These are phyloP conservation scores for Ampelocalamus luodianensis DNA, from an alignment of 176 grass and related monocot species.

Conservation along the genomic window DNA sequence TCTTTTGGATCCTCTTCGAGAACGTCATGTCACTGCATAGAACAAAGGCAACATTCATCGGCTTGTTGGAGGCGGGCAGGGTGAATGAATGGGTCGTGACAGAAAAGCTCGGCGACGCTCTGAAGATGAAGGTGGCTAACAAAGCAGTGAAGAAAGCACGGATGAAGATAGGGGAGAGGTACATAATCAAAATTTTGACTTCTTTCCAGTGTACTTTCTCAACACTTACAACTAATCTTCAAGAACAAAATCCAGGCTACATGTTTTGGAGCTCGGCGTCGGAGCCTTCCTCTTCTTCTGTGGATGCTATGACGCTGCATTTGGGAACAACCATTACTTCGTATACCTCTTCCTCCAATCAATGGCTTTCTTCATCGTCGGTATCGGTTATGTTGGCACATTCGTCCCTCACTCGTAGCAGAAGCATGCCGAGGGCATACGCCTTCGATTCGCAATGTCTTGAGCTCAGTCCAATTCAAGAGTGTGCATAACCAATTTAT, in stretches of 20 bases:
- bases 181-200: neutral
- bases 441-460: neutral
- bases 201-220: neutral
- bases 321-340: constrained; percentile 35
- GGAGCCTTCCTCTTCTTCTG: constrained; percentile 43
- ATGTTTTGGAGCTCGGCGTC: constrained; percentile 45
- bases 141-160: constrained; percentile 30
- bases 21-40: constrained; percentile 57
- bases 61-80: constrained; percentile 36
- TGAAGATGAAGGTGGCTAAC: constrained; percentile 11
- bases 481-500: neutral
- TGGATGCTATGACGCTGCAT: constrained; percentile 35
- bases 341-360: constrained; percentile 48
- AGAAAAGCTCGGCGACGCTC: constrained; percentile 40
- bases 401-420: constrained; percentile 27
- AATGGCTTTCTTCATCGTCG: constrained; percentile 49
- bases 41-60: constrained; percentile 43
- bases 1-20: constrained; percentile 60
- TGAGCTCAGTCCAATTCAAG: neutral
- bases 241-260: constrained; percentile 22
- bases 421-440: neutral
- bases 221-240: neutral
- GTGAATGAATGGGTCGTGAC: constrained; percentile 61
- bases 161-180: constrained; percentile 45
- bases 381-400: constrained; percentile 44